Percentiles rank a stretch among this genome's conserved stretches.
Conservation (phyloP, 805 yeast species). For the Tanozyma kutaoensis region DNA sequence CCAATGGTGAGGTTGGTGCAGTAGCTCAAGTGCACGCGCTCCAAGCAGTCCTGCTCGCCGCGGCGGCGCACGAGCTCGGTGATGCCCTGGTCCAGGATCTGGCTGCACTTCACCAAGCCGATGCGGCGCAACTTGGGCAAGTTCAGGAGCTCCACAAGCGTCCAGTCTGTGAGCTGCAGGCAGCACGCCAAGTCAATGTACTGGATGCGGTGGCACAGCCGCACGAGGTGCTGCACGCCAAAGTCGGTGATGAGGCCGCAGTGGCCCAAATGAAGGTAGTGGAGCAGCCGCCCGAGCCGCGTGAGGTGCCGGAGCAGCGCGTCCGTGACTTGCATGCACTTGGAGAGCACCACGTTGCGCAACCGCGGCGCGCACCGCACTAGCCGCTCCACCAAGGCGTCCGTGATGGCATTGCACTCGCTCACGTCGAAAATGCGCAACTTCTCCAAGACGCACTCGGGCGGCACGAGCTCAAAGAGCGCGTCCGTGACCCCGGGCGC, state of each 20-base stretch:
- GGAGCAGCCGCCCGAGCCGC: slow-evolving; percentile 64
- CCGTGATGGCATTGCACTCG: slow-evolving; percentile 70
- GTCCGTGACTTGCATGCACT: slow-evolving; percentile 81
- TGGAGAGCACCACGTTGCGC: slow-evolving; percentile 78
- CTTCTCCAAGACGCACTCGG: slow-evolving; percentile 38
- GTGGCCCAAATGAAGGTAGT: slow-evolving; percentile 88
- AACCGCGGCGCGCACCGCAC: slow-evolving; percentile 72
- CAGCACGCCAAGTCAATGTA: slow-evolving; percentile 95
- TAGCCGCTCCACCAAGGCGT: slow-evolving; percentile 58
- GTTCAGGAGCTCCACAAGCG: slow-evolving; percentile 62
- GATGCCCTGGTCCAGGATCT: slow-evolving; percentile 78
- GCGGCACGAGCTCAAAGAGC: slow-evolving; percentile 43
- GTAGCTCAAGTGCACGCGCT: slow-evolving; percentile 86
- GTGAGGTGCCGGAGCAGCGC: slow-evolving; percentile 60
- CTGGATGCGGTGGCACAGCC: slow-evolving; percentile 72
- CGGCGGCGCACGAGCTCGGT: slow-evolving; percentile 52
- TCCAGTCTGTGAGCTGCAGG: slow-evolving; percentile 71
- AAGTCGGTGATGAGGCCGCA: slow-evolving; percentile 82
- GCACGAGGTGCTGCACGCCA: slow-evolving; percentile 66
- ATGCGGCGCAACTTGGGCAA: slow-evolving; percentile 77
- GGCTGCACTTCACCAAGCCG: slow-evolving; percentile 83
- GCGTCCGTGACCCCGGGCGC: slow-evolving; percentile 58
- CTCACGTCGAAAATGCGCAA: slow-evolving; percentile 78
- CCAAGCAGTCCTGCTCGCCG: slow-evolving; percentile 69
- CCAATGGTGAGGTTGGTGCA: slow-evolving; percentile 69